phyloP scores from a whole-genome alignment of 345 rosid species.

The Punica granatum region DNA sequence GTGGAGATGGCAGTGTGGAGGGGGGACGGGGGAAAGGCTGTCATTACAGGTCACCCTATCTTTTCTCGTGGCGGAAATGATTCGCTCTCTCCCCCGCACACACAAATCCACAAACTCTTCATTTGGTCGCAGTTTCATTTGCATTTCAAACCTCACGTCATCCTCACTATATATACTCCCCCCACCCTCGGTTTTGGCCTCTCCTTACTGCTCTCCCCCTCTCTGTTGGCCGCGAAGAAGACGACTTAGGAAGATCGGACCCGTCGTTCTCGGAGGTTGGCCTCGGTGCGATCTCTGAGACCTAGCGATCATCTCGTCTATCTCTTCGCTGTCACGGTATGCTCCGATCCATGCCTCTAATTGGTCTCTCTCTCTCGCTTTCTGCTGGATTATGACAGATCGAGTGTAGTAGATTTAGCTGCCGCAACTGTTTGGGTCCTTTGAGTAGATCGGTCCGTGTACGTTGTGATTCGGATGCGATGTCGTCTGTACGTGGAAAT shows the following conservation, averaged over 20 bases:
- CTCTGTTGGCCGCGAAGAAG: slow-evolving; percentile 1
- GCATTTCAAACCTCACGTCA: not conserved
- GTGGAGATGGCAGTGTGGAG: not conserved
- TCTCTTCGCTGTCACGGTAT: not conserved
- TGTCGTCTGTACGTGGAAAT: not conserved
- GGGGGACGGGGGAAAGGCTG: not conserved
- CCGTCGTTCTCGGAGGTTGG: not conserved
- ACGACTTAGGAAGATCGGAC: slow-evolving; percentile 3
- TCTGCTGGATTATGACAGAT: not conserved
- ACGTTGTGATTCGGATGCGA: not conserved
- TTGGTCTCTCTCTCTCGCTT: not conserved
- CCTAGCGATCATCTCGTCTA: not conserved
- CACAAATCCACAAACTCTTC: not conserved
- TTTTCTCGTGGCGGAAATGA: slow-evolving; percentile 41
- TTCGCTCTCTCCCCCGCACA: slow-evolving; percentile 8
- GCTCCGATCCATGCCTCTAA: not conserved
- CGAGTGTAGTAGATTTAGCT: not conserved
- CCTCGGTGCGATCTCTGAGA: not conserved
- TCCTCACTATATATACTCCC: not conserved
- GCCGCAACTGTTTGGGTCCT: not conserved
- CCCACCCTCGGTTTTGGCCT: too few species aligned
- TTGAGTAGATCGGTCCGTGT: not conserved
- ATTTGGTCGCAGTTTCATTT: not conserved
- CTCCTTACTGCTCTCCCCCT: not conserved
- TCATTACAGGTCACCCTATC: slow-evolving; percentile 11